Conservation (phyloP, 1,284 basidiomycete genomes). For the Vanrija pseudolonga region DNA sequence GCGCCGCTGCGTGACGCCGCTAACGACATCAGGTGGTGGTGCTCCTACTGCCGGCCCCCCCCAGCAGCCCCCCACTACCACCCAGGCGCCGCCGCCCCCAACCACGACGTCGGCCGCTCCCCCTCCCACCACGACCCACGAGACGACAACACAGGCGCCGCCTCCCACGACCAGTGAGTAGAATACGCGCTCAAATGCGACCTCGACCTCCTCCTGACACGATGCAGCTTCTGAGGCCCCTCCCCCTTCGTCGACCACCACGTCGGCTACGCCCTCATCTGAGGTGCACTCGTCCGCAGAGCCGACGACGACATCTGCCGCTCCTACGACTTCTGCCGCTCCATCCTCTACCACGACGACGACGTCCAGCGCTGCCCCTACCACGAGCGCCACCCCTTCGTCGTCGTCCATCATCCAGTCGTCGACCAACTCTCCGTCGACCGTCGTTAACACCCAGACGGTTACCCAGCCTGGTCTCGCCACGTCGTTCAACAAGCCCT, state of each 20-base stretch:
- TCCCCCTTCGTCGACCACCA: no score
- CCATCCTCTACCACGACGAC: not conserved
- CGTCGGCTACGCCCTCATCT: not conserved
- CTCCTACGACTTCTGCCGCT: not conserved
- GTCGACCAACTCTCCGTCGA: not conserved
- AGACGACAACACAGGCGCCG: no score
- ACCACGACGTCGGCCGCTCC: no score
- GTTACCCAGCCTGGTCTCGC: not conserved
- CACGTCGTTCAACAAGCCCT: not conserved
- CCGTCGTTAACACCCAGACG: not conserved
- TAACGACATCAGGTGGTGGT: no score
- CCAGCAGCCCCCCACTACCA: no score
- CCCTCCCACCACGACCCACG: no score
- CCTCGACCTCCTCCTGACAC: no score
- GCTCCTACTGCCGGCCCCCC: no score
- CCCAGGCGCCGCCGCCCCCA: no score
- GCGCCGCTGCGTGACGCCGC: no score
- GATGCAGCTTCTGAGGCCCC: not conserved
- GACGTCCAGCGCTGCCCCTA: not conserved
- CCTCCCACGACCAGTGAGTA: no score
- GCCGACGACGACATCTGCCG: not conserved
- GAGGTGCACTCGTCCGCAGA: not conserved
- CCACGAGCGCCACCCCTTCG: not conserved
- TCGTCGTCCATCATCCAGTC: not conserved
- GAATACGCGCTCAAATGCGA: no score